Evolutionary conservation across 1,139 yeast species (phyloP).

Genomic region (Geotrichum phurueaensis): DNA sequence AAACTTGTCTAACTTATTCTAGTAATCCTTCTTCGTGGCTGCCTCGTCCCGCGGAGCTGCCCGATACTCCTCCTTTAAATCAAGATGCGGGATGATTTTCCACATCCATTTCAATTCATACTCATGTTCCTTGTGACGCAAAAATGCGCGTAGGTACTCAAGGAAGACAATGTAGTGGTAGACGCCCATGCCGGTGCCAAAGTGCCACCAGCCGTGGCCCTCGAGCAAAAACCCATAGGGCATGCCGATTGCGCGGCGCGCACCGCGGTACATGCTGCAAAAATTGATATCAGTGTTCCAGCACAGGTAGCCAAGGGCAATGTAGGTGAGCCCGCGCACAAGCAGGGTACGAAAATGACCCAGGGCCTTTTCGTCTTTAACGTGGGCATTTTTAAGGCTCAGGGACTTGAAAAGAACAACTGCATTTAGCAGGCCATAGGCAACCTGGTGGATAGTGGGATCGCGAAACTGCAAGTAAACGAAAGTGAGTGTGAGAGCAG

Average conservation of each 20-base stretch:
- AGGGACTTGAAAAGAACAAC: slow-evolving; percentile 55
- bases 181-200: slow-evolving; percentile 77
- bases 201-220: slow-evolving; percentile 98
- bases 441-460: slow-evolving; percentile 84
- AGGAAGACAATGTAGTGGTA: slow-evolving; percentile 56
- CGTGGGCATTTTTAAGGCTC: slow-evolving; percentile 46
- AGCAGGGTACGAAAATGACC: slow-evolving; percentile 49
- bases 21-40: background rate
- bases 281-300: slow-evolving; percentile 85
- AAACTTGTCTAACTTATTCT: background rate
- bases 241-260: slow-evolving; percentile 66
- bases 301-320: slow-evolving; percentile 64
- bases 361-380: slow-evolving; percentile 45
- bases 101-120: slow-evolving; percentile 50
- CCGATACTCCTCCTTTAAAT: slow-evolving; percentile 15
- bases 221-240: slow-evolving; percentile 86
- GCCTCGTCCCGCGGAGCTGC: background rate
- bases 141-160: slow-evolving; percentile 61
- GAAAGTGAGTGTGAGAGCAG: slow-evolving; percentile 54
- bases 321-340: slow-evolving; percentile 56
- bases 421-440: slow-evolving; percentile 60
- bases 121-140: slow-evolving; percentile 45
- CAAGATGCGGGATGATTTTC: slow-evolving; percentile 43
- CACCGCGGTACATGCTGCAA: slow-evolving; percentile 54
- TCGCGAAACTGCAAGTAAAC: slow-evolving; percentile 62